Percentiles rank a stretch among this genome's conserved stretches.
Conservation (phyloP, 2,329 filamentous ascomycete species). For the Fusarium sororula region DNA sequence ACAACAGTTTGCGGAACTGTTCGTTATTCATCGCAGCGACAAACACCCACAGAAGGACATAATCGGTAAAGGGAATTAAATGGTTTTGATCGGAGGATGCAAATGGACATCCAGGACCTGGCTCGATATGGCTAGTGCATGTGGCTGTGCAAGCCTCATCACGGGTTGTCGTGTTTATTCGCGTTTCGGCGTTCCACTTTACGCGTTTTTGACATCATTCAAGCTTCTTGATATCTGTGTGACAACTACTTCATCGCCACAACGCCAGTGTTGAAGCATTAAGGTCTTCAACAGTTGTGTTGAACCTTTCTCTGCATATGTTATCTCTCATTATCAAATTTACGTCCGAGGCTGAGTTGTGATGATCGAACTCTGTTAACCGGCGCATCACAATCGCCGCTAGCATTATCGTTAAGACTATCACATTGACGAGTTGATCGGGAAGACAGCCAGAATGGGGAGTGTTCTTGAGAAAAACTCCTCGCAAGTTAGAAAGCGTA, state of each 20-base stretch:
- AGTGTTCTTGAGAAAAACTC: slow-evolving; percentile 71
- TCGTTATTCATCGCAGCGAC: slow-evolving; percentile 83
- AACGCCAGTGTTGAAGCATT: neutral
- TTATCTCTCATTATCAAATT: neutral
- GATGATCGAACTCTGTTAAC: neutral
- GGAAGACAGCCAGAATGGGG: slow-evolving; percentile 58
- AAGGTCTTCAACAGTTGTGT: neutral
- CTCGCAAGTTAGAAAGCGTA: slow-evolving; percentile 68
- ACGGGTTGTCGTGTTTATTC: slow-evolving; percentile 54
- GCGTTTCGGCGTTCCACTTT: slow-evolving; percentile 47
- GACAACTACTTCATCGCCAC: slow-evolving; percentile 3
- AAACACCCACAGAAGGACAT: neutral
- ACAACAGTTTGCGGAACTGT: slow-evolving; percentile 85
- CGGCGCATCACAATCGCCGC: slow-evolving; percentile 7
- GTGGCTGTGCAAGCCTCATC: slow-evolving; percentile 39
- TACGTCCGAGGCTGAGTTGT: neutral
- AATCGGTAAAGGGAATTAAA: neutral
- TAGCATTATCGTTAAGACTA: slow-evolving; percentile 1
- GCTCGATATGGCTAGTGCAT: slow-evolving; percentile 21
- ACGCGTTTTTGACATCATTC: slow-evolving; percentile 44
- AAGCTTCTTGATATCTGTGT: neutral
- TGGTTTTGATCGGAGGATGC: neutral
- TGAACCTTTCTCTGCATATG: neutral
- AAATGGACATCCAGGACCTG: slow-evolving; percentile 24
- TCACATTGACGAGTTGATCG: neutral